Percentiles rank a stretch among this genome's conserved stretches.
These are phyloP conservation scores for Phyllosticta ampelicida DNA, from an alignment of 2,329 filamentous ascomycete species.

Conservation along the genomic window DNA sequence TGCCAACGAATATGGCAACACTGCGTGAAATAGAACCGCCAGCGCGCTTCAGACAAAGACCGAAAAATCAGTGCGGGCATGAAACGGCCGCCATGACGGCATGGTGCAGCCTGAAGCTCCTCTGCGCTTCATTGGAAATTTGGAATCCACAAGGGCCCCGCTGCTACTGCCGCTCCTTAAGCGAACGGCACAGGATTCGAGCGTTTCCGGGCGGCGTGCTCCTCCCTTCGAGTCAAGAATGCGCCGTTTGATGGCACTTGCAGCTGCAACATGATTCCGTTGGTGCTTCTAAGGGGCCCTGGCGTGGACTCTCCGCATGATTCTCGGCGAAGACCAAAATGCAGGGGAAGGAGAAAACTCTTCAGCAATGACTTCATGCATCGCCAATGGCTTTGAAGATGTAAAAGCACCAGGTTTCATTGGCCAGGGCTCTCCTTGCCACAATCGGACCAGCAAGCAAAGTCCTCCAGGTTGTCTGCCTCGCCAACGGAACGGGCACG, in stretches of 20 bases:
- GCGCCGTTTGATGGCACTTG: background rate
- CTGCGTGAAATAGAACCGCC: background rate
- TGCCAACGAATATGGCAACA: background rate
- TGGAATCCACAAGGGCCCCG: background rate
- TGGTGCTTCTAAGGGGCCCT: background rate
- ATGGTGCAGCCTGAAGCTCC: background rate
- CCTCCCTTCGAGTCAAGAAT: background rate
- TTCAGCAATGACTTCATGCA: background rate
- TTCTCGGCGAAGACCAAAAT: background rate
- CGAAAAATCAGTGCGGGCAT: background rate
- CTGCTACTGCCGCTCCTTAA: background rate
- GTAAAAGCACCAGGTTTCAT: background rate
- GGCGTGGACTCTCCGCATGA: background rate
- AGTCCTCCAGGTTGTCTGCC: background rate
- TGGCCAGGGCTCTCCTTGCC: background rate
- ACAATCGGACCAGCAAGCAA: background rate
- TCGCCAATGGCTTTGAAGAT: background rate
- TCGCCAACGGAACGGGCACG: background rate
- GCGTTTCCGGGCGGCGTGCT: background rate
- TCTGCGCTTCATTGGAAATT: background rate
- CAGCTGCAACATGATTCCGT: background rate
- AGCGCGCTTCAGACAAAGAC: background rate
- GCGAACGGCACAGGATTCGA: background rate
- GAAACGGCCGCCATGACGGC: background rate
- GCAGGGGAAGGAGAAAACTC: background rate